Base-by-base conservation (phyloP, 768 basidiomycete genomes). In the Exidia glandulosa region DNA sequence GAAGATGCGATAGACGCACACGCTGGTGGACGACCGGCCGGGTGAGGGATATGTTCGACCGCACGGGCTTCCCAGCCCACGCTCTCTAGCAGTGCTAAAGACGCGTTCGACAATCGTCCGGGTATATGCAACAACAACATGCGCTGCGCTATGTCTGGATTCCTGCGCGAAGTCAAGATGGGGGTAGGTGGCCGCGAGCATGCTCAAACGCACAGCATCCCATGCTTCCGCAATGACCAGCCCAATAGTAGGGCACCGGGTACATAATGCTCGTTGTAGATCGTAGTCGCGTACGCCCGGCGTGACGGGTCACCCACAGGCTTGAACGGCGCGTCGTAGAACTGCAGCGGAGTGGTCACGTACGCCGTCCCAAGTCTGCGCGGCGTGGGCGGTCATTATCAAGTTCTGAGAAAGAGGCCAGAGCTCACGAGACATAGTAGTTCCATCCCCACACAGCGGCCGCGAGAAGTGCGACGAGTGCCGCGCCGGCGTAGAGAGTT, bases 161-260 rank as follows among this genome's bases (percentile, higher is more conserved):
- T 27, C 25, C 58, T 59, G 23, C n/a, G 48, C 10, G 48, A n/a
- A 50, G 23, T 50, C 9, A 27, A 16, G 48, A n/a, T 14, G 12
- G 16, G 10, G 48, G 10, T 13, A 27, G 14, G 14, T 25, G 25
- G 29, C 25, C 4, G 9, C 12, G 50, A 29, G 23, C 12, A 25
- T n/a, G 41, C 19, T 10, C 10, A 7, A 12, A 59, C 58, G 16
- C 27, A 59, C 56, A 61, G 29, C 60, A 61, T 61, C 3, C 60
- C 56, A 57, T 61, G 60, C 29, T 48, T 58, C 34, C 23, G 23
- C 19, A 61, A 27, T 4, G 60, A 57, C 32, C 58, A 33, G 4
- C 60, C 60, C 30, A 61, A 57, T 19, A 61, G 37, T 5, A 61
- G 33, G n/a, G 60, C 60, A n/a, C 60, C 60, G 25, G 60, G 60